phyloP scores from a whole-genome alignment of 805 yeast species.

The Cyberlindnera euphorbiae region DNA sequence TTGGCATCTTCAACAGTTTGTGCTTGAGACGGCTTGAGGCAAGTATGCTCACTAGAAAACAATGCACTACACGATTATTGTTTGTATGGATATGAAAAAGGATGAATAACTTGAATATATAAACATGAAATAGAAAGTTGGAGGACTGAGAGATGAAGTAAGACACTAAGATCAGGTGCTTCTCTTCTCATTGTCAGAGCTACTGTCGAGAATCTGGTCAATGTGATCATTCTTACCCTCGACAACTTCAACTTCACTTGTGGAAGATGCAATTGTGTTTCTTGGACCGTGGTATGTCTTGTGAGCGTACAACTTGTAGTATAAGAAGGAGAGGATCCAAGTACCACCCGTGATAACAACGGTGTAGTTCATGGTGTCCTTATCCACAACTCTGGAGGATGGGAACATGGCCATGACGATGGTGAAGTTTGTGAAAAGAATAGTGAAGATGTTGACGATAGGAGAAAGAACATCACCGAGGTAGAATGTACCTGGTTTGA shows the following conservation, averaged over 20 bases:
- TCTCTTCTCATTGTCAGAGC: constrained; percentile 2
- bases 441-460: constrained; percentile 41
- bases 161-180: background rate
- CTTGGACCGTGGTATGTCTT: constrained; percentile 55
- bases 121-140: too few species aligned
- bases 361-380: constrained; percentile 60
- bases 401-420: constrained; percentile 62
- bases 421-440: constrained; percentile 43
- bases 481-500: constrained; percentile 60
- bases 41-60: too few species aligned
- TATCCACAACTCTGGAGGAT: constrained; percentile 32
- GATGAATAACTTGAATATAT: too few species aligned
- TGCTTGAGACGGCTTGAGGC: too few species aligned
- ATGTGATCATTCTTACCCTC: constrained; percentile 3
- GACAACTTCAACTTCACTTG: background rate
- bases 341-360: constrained; percentile 58
- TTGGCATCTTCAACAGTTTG: too few species aligned
- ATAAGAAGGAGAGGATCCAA: constrained; percentile 48
- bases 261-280: background rate
- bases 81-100: too few species aligned
- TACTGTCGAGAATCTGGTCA: constrained; percentile 3
- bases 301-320: constrained; percentile 49
- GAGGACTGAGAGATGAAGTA: too few species aligned
- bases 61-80: too few species aligned
- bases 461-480: constrained; percentile 43